Conservation (phyloP, 345 rosid genomes). For the Reutealis trisperma region DNA sequence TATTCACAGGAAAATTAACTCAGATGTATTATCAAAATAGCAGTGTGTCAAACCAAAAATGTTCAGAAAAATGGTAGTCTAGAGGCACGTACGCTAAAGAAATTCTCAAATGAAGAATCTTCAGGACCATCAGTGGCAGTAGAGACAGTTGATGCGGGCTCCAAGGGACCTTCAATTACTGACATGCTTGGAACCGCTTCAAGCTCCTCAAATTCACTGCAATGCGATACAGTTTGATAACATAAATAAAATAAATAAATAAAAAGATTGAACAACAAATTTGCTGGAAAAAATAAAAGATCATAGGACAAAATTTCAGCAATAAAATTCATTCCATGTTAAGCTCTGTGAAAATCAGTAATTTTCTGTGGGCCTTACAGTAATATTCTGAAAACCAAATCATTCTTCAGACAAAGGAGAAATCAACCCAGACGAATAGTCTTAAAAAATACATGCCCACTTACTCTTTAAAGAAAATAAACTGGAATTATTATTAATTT, state of each 20-base stretch:
- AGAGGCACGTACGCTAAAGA: constrained; percentile 51
- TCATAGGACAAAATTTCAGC: neutral
- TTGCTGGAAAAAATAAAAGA: constrained; percentile 8
- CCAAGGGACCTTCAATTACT: constrained; percentile 58
- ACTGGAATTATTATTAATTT: neutral
- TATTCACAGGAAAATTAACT: neutral
- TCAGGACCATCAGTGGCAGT: constrained; percentile 44
- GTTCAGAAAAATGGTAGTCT: neutral
- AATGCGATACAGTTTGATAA: neutral
- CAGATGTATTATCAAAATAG: constrained; percentile 1
- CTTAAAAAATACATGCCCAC: neutral
- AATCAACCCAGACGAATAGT: neutral
- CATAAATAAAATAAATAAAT: neutral
- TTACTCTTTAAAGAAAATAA: neutral
- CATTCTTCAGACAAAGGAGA: neutral
- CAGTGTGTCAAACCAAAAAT: neutral
- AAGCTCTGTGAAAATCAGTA: neutral
- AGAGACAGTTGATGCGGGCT: constrained; percentile 49
- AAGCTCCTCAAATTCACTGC: constrained; percentile 68
- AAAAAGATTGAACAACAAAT: neutral
- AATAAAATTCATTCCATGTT: neutral
- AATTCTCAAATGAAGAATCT: constrained; percentile 56
- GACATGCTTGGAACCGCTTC: constrained; percentile 63
- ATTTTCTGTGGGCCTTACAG: neutral
- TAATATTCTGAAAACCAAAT: neutral